Base-by-base conservation (phyloP, 345 rosid species). In the Isatis tinctoria region DNA sequence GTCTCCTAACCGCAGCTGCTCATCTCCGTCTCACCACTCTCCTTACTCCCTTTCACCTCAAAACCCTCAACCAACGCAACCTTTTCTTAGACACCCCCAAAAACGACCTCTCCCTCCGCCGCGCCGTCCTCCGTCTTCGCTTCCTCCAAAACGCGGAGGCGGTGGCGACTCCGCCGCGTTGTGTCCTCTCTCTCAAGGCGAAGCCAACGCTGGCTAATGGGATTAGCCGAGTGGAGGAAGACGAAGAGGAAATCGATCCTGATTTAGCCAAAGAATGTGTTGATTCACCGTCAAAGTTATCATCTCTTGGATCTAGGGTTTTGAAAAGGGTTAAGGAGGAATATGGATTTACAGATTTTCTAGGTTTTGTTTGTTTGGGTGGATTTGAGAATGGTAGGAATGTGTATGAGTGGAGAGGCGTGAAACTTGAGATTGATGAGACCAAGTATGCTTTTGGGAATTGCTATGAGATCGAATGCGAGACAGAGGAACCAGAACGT, bases 151-250 rank as follows among this genome's bases (percentile, higher is more conserved):
- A 72, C 58, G 30, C 51, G 7, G 18, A 28, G 26, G 5, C 27
- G 7, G n/a, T 10, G 10, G 1, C 67, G 22, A 2, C 85, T 45
- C 67, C 74, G 11, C 28, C 61, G n/a, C 84, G 84, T 52, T 88
- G 90, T 56, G 65, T 87, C 58, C 63, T 86, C 69, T 82, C 96
- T 3, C 95, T 91, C 17, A 94, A 90, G 58, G 86, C 88, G 26
- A 87, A 81, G 39, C 83, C 97, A 52, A 72, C 82, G 30, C 74
- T 90, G 13, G 65, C 81, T 27, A 74, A 91, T 20, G 96, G 97
- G 20, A 85, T 91, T 7, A 90, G 98, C 52, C 95, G 91, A 7
- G 96, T 94, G 10, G 95, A 87, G 62, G 96, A 94, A 76, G 95
- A 91, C 60, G 96, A 88, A 78, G 98, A 90, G 77, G 92, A 94